Percentiles rank a stretch among this genome's conserved stretches.
phyloP scores from a whole-genome alignment of 805 yeast species.

The Suhomyces canberraensis region DNA sequence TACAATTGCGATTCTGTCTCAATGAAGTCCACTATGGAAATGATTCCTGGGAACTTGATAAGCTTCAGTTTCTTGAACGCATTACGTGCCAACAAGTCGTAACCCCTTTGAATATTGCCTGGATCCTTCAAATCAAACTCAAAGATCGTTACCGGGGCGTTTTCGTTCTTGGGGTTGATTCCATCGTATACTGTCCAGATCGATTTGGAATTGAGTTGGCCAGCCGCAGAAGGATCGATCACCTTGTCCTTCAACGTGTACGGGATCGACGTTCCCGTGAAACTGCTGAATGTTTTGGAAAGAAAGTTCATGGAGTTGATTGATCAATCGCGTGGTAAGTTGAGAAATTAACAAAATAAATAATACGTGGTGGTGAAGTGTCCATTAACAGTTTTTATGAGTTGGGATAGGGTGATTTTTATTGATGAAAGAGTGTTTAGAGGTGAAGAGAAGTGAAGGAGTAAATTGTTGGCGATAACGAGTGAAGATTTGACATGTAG shows the following conservation, averaged over 20 bases:
- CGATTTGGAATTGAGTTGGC: conserved; percentile 14
- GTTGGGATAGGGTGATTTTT: too few relatives aligned
- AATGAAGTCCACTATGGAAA: conserved; percentile 58
- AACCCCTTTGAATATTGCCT: conserved; percentile 20
- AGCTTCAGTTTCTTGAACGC: conserved; percentile 46
- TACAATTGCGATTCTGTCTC: conserved; percentile 57
- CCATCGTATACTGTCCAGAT: conserved; percentile 70
- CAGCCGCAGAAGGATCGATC: conserved; percentile 21
- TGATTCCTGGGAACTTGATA: conserved; percentile 67
- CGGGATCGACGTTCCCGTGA: conserved; percentile 59
- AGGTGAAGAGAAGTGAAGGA: too few relatives aligned
- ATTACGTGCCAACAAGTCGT: conserved; percentile 33
- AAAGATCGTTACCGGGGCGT: conserved; percentile 57
- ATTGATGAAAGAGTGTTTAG: too few relatives aligned
- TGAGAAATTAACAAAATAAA: too few relatives aligned
- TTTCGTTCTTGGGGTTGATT: conserved; percentile 48
- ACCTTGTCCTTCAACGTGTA: conserved; percentile 50
- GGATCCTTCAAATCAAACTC: conserved; percentile 52
- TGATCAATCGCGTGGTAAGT: not conserved
- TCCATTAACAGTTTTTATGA: too few relatives aligned
- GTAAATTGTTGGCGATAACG: too few relatives aligned
- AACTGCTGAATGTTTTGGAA: conserved; percentile 56
- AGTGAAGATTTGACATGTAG: too few relatives aligned
- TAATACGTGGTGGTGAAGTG: too few relatives aligned
- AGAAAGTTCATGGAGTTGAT: conserved; percentile 56